phyloP scores from a whole-genome alignment of 495 filamentous ascomycete genomes.

The Penicillium odoratum region DNA sequence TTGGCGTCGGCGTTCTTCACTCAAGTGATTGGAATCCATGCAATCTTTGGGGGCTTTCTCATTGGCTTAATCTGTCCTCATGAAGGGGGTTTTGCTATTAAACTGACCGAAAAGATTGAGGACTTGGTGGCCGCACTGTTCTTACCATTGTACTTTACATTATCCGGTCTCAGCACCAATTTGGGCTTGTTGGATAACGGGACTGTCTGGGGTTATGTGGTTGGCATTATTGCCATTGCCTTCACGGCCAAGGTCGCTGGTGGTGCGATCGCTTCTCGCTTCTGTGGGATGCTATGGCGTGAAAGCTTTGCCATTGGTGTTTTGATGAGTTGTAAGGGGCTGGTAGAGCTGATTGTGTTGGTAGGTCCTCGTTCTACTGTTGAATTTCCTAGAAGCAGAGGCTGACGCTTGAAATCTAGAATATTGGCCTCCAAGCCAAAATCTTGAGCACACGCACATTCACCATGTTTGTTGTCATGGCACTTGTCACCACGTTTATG shows the following conservation, averaged over 20 bases:
- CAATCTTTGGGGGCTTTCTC: conserved; percentile 88
- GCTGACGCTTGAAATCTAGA: conserved; percentile 48
- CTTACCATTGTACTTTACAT: conserved; percentile 90
- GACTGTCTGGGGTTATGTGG: conserved; percentile 88
- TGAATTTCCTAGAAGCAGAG: background rate
- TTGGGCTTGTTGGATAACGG: conserved; percentile 81
- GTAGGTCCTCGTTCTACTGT: conserved; percentile 48
- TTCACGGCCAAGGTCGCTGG: conserved; percentile 85
- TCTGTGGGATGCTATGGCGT: conserved; percentile 83
- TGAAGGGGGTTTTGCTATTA: conserved; percentile 91
- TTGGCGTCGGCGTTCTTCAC: conserved; percentile 93
- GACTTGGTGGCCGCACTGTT: conserved; percentile 89
- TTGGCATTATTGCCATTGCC: conserved; percentile 79
- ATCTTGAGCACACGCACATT: conserved; percentile 87
- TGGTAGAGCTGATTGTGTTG: conserved; percentile 93
- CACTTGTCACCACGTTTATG: conserved; percentile 85
- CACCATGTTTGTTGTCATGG: conserved; percentile 99
- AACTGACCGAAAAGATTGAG: conserved; percentile 93
- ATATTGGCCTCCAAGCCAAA: conserved; percentile 89
- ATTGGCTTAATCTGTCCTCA: conserved; percentile 92
- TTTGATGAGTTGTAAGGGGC: conserved; percentile 96
- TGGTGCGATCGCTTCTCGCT: conserved; percentile 75
- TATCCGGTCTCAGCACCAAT: conserved; percentile 88
- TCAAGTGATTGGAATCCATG: conserved; percentile 86
- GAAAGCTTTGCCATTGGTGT: conserved; percentile 90